These are phyloP conservation scores for Oryza punctata DNA, from an alignment of 176 grass and related monocot genomes.

Conservation along the genomic window DNA sequence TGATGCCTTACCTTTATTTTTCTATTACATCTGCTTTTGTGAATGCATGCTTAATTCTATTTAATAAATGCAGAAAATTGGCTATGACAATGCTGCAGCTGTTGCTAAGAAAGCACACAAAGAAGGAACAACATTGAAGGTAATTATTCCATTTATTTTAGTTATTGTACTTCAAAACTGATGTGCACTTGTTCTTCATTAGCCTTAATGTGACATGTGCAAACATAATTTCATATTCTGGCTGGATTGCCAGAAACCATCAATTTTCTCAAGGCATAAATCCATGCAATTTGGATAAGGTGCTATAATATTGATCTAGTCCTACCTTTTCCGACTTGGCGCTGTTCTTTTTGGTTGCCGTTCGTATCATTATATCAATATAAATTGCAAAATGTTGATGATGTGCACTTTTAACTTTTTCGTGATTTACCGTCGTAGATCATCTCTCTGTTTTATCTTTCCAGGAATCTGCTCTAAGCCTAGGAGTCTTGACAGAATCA, in stretches of 20 bases:
- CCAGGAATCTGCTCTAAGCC: constrained; percentile 74
- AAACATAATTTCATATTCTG: constrained; percentile 3
- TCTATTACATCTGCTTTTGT: constrained; percentile 17
- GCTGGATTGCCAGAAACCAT: background rate
- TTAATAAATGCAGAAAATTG: constrained; percentile 79
- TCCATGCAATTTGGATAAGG: constrained; percentile 15
- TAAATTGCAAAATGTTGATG: background rate
- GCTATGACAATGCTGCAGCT: constrained; percentile 94
- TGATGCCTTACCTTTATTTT: constrained; percentile 14
- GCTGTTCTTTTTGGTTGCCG: background rate
- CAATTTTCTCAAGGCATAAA: background rate
- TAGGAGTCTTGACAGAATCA: constrained; percentile 70
- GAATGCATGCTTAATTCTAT: constrained; percentile 27
- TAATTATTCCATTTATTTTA: constrained; percentile 45
- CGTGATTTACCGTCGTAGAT: background rate
- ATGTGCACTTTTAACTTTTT: constrained; percentile 11
- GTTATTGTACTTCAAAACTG: constrained; percentile 4
- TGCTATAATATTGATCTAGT: background rate
- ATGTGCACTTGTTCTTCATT: background rate
- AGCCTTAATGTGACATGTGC: background rate
- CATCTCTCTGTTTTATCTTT: constrained; percentile 21
- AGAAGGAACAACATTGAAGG: constrained; percentile 98
- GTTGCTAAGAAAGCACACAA: constrained; percentile 99
- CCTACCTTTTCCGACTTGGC: too few relatives aligned
- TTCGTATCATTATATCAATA: background rate